A percentile compares a stretch with the other conserved stretches of the same genome.
Evolutionary conservation across 768 basidiomycete genomes (phyloP).

Genomic region (Amanita pseudoporphyria): DNA sequence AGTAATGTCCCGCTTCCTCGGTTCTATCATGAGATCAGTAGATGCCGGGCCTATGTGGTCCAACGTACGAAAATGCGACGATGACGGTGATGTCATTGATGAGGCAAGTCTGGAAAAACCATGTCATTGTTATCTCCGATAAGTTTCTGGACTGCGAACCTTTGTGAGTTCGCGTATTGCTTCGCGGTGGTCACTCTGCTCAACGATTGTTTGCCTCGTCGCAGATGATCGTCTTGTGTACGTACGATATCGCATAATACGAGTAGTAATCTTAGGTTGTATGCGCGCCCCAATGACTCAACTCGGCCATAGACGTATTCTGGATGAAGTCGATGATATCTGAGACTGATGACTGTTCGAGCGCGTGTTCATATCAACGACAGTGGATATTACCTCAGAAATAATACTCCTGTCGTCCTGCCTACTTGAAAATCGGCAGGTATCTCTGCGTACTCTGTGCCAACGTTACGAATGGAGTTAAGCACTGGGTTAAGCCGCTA

Average conservation of each 20-base stretch:
- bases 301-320: constrained; percentile 94
- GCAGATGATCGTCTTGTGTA: constrained; percentile 8
- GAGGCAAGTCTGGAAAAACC: constrained; percentile 55
- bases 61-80: constrained; percentile 77
- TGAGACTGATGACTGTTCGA: constrained; percentile 42
- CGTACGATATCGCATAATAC: constrained; percentile 88
- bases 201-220: background rate
- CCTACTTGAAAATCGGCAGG: constrained; percentile 94
- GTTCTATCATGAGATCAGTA: constrained; percentile 32
- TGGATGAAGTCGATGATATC: constrained; percentile 93
- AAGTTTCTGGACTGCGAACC: constrained; percentile 22
- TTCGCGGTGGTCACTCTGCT: constrained; percentile 82
- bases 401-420: constrained; percentile 84
- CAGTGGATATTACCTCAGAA: constrained; percentile 55
- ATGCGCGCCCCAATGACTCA: constrained; percentile 72
- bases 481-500: constrained; percentile 88
- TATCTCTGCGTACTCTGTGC: constrained; percentile 93
- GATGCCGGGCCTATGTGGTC: background rate
- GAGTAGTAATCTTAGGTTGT: constrained; percentile 77
- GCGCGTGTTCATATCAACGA: background rate
- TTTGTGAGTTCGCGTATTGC: constrained; percentile 90
- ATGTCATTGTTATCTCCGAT: constrained; percentile 2
- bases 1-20: constrained; percentile 90
- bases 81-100: constrained; percentile 92
- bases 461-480: constrained; percentile 76